Evolutionary conservation across 768 basidiomycete genomes (phyloP), one percentile per base, ranked within the genome.

Genomic region (Tylopilus felleus): DNA sequence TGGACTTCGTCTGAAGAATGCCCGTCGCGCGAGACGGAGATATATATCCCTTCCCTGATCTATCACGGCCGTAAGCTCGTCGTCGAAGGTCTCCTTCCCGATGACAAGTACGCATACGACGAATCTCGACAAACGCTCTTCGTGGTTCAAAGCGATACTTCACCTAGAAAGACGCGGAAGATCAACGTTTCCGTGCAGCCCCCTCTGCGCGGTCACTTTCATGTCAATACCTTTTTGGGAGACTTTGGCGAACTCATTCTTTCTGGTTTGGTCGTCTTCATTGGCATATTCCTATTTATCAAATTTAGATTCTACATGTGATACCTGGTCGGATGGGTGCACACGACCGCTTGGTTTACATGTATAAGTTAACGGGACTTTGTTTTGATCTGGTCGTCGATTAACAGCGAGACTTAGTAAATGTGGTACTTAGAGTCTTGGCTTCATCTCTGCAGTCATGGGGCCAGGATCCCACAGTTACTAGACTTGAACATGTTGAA

Each of bases 111-210:
- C 65, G 49, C 58, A 4, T 82, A 91, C 68, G 88, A 92, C 58
- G 79, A 78, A 61, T 64, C 69, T 27, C 75, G 80, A 33, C 93
- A 94, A 70, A 93, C 92, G 1, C 71, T 95, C 51, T 91, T 84
- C 60, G 71, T 94, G 58, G 76, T 85, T 13, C 71, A 75, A 2
- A 60, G 61, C 14, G 72, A 79, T 45, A 71, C 69, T 8, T 65
- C 66, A 3, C 76, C 82, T 16, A 78, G 80, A 5, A 73, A 69
- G 53, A 69, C 61, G 25, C 81, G 86, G 60, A 71, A 70, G 25
- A 70, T 91, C 17, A 65, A 57, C 1, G 82, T 93, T 13, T 74
- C 77, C 10, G 66, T 92, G 13, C 71, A 71, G 25, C 85, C 88
- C 1, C 77, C 82, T 4, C 71, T 80, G 6, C 69, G 65, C 9